Evolutionary conservation across 176 grass and related monocot genomes (phyloP), one percentile per base, ranked within the genome.

Genomic region (Oryza glaberrima): DNA sequence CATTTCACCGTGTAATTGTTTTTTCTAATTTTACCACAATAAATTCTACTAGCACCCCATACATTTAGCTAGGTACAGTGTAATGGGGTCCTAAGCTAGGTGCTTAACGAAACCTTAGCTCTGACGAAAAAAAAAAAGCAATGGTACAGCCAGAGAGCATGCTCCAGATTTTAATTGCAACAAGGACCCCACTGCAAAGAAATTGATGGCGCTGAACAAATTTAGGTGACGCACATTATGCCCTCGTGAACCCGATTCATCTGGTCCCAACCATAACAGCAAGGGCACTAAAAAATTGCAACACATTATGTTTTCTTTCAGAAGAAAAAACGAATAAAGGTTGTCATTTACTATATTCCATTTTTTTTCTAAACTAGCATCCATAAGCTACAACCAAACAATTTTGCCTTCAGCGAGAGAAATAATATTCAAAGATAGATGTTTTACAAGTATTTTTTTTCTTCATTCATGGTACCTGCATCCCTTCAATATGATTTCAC

Each of bases 131-230:
- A 7, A 41, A 7, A 41, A 41, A 32, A 28, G 28, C 26, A 65
- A 34, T 34, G 58, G 60, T 22, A 66, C 81, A 0, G 56, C 54
- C 70, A 3, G 43, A 25, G 54, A 58, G 54, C 54, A 58, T 58
- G 54, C 43, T 67, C 72, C 60, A 23, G 60, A 17, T 40, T 12
- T 22, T 73, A 83, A 83, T 83, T 38, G 60, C 17, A 56, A n/a
- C 46, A 15, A n/a, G 28, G 30, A 20, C 73, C 15, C 13, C 12
- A 41, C 47, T 34, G 44, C 28, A 75, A n/a, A 36, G 16, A 76
- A 54, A 76, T 76, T 76, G 61, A 84, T 52, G 60, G 4, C 32
- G 1, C 19, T 54, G 72, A 41, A 41, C 72, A 67, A 36, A 11
- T 3, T 26, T 67, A 26, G 75, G 75, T 77, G 75, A 20, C 11